Percentiles rank a stretch among this genome's conserved stretches.
These are phyloP conservation scores for Candida gigantensis DNA, from an alignment of 1,139 yeast genomes.

Conservation along the genomic window DNA sequence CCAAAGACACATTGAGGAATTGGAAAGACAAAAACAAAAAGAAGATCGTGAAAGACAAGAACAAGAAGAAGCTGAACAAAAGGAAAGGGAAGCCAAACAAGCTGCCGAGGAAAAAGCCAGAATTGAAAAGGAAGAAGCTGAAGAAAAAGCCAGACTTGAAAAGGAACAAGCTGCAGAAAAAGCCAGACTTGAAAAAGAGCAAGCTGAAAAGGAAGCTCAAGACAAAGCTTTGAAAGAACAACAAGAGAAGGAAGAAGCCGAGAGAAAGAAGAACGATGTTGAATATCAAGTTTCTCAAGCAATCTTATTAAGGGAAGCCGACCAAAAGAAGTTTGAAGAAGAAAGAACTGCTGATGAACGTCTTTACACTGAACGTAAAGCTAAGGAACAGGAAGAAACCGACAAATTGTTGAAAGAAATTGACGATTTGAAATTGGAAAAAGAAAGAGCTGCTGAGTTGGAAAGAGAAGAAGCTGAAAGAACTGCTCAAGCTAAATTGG, in stretches of 20 bases:
- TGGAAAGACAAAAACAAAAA: slow-evolving; percentile 40
- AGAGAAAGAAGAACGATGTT: slow-evolving; percentile 23
- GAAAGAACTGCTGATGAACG: slow-evolving; percentile 30
- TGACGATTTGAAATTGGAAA: slow-evolving; percentile 29
- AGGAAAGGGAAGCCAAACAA: slow-evolving; percentile 31
- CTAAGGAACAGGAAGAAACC: slow-evolving; percentile 28
- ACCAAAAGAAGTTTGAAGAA: slow-evolving; percentile 26
- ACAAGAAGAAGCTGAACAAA: slow-evolving; percentile 32
- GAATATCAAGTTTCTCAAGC: slow-evolving; percentile 30
- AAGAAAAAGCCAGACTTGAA: slow-evolving; percentile 35
- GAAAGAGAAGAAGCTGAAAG: slow-evolving; percentile 35
- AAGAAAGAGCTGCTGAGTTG: slow-evolving; percentile 24
- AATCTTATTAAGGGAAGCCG: slow-evolving; percentile 28
- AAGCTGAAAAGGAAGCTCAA: slow-evolving; percentile 21
- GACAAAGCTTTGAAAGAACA: slow-evolving; percentile 21
- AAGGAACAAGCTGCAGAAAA: slow-evolving; percentile 42
- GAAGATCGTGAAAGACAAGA: slow-evolving; percentile 35
- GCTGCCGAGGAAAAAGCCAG: slow-evolving; percentile 31
- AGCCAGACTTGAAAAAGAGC: slow-evolving; percentile 33
- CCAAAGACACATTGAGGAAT: slow-evolving; percentile 46
- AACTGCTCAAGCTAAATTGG: slow-evolving; percentile 34
- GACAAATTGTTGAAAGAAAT: slow-evolving; percentile 30
- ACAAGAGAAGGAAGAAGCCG: slow-evolving; percentile 20
- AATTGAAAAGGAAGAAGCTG: slow-evolving; percentile 38
- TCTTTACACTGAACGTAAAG: slow-evolving; percentile 27